phyloP scores from a whole-genome alignment of 768 basidiomycete genomes.

The Leccinum aurantiacum region DNA sequence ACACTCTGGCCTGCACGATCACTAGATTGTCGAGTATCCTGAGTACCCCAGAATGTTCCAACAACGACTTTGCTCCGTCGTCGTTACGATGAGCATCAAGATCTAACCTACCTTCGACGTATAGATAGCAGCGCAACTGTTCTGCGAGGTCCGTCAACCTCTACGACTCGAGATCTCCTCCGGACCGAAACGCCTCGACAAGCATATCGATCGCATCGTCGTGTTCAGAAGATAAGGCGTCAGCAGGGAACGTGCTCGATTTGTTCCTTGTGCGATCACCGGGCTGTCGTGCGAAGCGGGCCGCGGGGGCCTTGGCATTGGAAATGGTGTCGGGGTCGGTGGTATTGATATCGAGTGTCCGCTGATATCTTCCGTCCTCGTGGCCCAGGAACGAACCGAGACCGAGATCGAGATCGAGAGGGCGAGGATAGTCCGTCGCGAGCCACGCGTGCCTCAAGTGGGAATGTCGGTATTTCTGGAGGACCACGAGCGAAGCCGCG shows the following conservation, averaged over 20 bases:
- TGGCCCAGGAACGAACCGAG: not conserved
- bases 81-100: constrained; percentile 15
- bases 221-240: constrained; percentile 40
- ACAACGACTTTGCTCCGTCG: constrained; percentile 15
- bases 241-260: constrained; percentile 46
- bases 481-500: constrained; percentile 45
- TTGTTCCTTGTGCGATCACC: constrained; percentile 17
- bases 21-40: constrained; percentile 61
- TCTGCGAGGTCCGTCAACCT: constrained; percentile 44
- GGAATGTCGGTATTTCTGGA: not conserved
- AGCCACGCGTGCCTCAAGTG: constrained; percentile 49
- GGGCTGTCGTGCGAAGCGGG: not conserved
- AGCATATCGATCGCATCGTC: constrained; percentile 47
- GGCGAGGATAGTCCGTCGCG: constrained; percentile 52
- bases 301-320: not conserved
- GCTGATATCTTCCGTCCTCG: not conserved
- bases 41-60: constrained; percentile 49
- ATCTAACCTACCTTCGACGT: constrained; percentile 22
- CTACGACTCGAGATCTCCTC: constrained; percentile 42
- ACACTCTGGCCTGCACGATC: constrained; percentile 46
- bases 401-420: constrained; percentile 6
- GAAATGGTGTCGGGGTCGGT: not conserved
- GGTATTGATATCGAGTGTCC: not conserved
- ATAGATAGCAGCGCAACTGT: constrained; percentile 28
- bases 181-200: constrained; percentile 41